phyloP scores from a whole-genome alignment of 371 early-diverging fungal genomes.

The Ecytonucleospora hepatopenaei region DNA sequence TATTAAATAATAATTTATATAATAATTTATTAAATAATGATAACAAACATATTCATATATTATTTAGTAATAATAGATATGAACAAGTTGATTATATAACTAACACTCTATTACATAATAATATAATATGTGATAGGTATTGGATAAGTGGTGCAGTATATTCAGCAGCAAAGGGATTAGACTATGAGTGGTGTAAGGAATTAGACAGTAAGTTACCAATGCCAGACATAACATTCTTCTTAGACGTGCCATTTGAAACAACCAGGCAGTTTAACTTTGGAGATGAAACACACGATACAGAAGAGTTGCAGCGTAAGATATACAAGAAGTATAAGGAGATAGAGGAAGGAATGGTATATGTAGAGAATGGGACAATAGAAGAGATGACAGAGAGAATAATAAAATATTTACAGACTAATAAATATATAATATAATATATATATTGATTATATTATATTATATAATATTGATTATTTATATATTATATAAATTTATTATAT shows the following conservation, averaged over 20 bases:
- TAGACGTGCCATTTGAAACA: conserved; percentile 72
- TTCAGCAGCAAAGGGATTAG: conserved; percentile 64
- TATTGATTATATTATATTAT: too few species aligned
- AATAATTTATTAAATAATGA: neutral
- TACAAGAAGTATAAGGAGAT: conserved; percentile 43
- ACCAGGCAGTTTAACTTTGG: conserved; percentile 74
- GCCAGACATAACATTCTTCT: conserved; percentile 74
- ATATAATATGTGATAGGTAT: conserved; percentile 83
- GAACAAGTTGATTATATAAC: conserved; percentile 57
- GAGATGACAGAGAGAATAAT: conserved; percentile 17
- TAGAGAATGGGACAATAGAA: conserved; percentile 22
- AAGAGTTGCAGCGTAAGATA: conserved; percentile 69
- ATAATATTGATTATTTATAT: too few species aligned
- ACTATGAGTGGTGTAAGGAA: conserved; percentile 70
- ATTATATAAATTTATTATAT: too few species aligned
- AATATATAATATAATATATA: neutral
- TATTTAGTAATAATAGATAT: conserved; percentile 86
- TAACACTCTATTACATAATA: conserved; percentile 3
- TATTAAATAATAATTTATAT: neutral
- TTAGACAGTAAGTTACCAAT: conserved; percentile 71
- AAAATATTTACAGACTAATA: neutral
- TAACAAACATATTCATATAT: conserved; percentile 62
- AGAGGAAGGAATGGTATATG: conserved; percentile 14
- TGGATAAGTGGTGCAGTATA: conserved; percentile 87
- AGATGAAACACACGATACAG: conserved; percentile 76